phyloP scores from a whole-genome alignment of 164 flowering plant genomes.

The Chimonanthus salicifolius region DNA sequence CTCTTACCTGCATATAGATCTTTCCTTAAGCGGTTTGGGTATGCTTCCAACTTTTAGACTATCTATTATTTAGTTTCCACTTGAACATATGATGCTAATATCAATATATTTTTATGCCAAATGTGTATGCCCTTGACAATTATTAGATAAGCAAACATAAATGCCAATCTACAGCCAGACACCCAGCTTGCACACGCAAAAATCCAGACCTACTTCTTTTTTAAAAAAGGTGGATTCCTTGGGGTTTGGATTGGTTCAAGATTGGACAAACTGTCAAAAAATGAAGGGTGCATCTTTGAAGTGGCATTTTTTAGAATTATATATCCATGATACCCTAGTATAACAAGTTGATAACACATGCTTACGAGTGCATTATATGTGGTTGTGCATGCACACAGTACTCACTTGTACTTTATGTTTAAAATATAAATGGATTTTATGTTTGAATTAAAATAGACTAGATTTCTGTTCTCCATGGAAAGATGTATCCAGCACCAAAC shows the following conservation, averaged over 20 bases:
- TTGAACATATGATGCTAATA: not conserved
- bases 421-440: no score
- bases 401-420: not conserved
- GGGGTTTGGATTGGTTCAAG: no score
- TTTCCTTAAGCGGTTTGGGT: constrained; percentile 84
- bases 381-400: not conserved
- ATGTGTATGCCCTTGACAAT: no score
- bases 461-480: not conserved
- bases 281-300: no score
- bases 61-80: no score
- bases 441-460: not conserved
- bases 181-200: no score
- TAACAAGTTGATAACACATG: not conserved
- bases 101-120: not conserved
- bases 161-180: no score
- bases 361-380: not conserved
- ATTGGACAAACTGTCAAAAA: no score
- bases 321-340: not conserved
- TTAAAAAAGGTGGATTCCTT: no score
- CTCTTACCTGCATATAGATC: constrained; percentile 93
- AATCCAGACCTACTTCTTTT: no score
- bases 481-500: not conserved
- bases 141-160: no score
- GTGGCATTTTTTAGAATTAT: no score
- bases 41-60: constrained; percentile 7